These are phyloP conservation scores for Chalciporus pseudorubinellus DNA, from an alignment of 768 basidiomycete species.

Conservation along the genomic window DNA sequence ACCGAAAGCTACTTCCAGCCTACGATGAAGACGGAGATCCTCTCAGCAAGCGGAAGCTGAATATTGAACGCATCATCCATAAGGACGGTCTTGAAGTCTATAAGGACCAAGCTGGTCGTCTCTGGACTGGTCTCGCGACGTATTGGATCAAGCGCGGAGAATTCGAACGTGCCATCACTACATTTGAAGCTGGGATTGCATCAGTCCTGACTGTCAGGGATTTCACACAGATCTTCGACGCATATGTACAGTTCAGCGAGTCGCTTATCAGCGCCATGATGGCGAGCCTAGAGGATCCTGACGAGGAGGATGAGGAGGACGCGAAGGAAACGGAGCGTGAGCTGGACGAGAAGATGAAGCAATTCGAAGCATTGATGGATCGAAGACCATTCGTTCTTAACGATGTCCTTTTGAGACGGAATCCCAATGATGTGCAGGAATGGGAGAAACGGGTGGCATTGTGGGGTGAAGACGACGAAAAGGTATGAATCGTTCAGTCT, in stretches of 20 bases:
- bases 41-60: slow-evolving; percentile 61
- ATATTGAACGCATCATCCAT: slow-evolving; percentile 82
- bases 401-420: slow-evolving; percentile 88
- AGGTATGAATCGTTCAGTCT: slow-evolving; percentile 46
- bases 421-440: slow-evolving; percentile 97
- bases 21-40: slow-evolving; percentile 89
- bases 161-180: slow-evolving; percentile 84
- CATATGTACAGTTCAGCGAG: slow-evolving; percentile 93
- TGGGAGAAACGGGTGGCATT: slow-evolving; percentile 98
- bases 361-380: slow-evolving; percentile 93
- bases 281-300: slow-evolving; percentile 75
- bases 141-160: slow-evolving; percentile 98
- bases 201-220: slow-evolving; percentile 90
- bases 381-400: slow-evolving; percentile 94
- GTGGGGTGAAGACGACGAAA: slow-evolving; percentile 91
- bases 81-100: slow-evolving; percentile 87
- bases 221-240: slow-evolving; percentile 97
- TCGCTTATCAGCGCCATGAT: slow-evolving; percentile 86
- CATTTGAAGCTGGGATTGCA: slow-evolving; percentile 84
- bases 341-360: slow-evolving; percentile 84
- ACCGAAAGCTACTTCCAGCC: slow-evolving; percentile 46
- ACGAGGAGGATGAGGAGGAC: slow-evolving; percentile 78
- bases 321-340: slow-evolving; percentile 77
- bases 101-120: slow-evolving; percentile 92
- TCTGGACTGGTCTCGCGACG: slow-evolving; percentile 95